Percentiles rank a stretch among this genome's conserved stretches.
phyloP scores from a whole-genome alignment of 306 rosid species.

The Sechiopsis laciniata region DNA sequence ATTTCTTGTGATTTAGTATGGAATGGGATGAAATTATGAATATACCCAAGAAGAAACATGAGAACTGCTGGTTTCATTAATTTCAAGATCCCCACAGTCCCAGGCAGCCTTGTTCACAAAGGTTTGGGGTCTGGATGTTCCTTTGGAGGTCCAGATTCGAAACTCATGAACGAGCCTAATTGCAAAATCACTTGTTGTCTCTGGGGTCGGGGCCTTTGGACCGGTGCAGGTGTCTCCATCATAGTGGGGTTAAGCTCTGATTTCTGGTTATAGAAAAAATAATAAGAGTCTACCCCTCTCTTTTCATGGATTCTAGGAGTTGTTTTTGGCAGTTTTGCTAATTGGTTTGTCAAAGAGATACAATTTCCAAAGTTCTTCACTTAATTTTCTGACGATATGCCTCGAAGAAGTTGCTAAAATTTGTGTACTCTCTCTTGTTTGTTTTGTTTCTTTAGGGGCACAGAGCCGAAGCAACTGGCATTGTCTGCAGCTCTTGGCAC shows the following conservation, averaged over 20 bases:
- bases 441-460: conserved; percentile 47
- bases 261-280: too few relatives aligned
- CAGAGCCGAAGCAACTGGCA: conserved; percentile 78
- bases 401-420: conserved; percentile 2
- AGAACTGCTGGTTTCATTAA: neutral
- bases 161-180: too few relatives aligned
- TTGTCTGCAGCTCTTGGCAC: conserved; percentile 81
- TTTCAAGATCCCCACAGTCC: neutral
- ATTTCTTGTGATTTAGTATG: neutral
- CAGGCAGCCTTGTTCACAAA: too few relatives aligned
- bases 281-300: neutral
- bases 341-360: neutral
- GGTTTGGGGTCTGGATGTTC: too few relatives aligned
- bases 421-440: conserved; percentile 18
- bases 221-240: too few relatives aligned
- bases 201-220: too few relatives aligned
- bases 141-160: too few relatives aligned
- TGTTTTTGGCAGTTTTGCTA: neutral
- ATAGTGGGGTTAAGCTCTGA: too few relatives aligned
- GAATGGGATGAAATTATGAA: neutral
- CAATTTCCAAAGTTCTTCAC: neutral
- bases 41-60: too few relatives aligned
- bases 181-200: too few relatives aligned
- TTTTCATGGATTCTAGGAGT: neutral
- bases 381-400: neutral